Conservation (phyloP, 73 alveolate species). For the Paramecium pentaurelia region DNA sequence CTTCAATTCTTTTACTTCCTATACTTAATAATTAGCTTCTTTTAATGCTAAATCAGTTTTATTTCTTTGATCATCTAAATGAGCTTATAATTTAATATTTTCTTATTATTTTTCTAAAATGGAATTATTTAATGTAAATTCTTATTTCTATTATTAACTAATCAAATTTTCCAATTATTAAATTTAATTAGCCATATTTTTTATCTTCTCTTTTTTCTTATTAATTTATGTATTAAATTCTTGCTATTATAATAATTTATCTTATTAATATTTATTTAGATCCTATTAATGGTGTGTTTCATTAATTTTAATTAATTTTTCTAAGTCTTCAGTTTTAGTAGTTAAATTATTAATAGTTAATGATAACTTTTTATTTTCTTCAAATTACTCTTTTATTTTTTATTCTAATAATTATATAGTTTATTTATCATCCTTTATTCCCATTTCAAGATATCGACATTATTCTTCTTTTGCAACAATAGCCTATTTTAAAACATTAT, state of each 20-base stretch:
- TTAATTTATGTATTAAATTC: neutral
- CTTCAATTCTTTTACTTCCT: slow-evolving; percentile 2
- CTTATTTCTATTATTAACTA: neutral
- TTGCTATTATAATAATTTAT: neutral
- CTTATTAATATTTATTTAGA: neutral
- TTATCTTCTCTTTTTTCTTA: slow-evolving; percentile 6
- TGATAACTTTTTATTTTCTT: neutral
- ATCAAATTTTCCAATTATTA: neutral
- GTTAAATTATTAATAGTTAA: neutral
- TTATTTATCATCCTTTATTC: neutral
- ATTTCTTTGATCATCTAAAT: slow-evolving; percentile 11
- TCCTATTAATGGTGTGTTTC: neutral
- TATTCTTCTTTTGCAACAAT: neutral
- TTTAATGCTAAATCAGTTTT: slow-evolving; percentile 46
- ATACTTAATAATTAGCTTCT: neutral
- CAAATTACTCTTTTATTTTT: neutral
- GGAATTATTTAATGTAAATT: neutral
- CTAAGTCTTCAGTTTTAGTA: neutral
- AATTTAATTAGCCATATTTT: neutral
- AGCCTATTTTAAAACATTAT: neutral
- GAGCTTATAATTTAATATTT: neutral
- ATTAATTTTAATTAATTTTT: neutral
- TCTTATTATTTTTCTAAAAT: neutral
- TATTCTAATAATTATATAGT: no score
- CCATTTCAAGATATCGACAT: neutral